A percentile compares a stretch with the other conserved stretches of the same genome.
Evolutionary conservation across 306 rosid species (phyloP).

Genomic region (Quercus cerris): DNA sequence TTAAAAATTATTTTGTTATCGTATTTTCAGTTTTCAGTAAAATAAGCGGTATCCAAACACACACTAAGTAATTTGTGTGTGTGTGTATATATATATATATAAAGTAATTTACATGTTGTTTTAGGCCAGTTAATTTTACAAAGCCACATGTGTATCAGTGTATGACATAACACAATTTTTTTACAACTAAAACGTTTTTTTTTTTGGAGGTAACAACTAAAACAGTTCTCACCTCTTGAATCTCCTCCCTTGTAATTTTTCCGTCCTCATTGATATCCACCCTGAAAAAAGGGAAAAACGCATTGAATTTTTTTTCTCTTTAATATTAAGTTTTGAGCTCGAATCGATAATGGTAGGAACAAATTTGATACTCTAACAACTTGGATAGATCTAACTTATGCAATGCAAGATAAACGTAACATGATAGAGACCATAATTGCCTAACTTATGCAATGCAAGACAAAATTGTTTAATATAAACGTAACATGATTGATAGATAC

Average conservation of each 20-base stretch:
- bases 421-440: neutral
- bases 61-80: too few species aligned
- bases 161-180: too few species aligned
- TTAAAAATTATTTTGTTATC: too few species aligned
- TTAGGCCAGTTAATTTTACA: too few species aligned
- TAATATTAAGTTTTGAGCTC: neutral
- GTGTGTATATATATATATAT: too few species aligned
- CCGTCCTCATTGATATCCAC: constrained; percentile 96
- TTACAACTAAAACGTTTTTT: neutral
- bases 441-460: neutral
- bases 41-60: too few species aligned
- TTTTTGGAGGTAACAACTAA: neutral
- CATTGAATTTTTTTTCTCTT: neutral
- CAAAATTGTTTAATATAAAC: too few species aligned
- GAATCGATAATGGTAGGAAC: neutral
- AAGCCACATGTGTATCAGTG: too few species aligned
- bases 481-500: too few species aligned
- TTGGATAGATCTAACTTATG: neutral
- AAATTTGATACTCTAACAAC: neutral
- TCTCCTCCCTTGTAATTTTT: constrained; percentile 78
- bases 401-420: neutral
- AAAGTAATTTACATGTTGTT: too few species aligned
- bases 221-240: constrained; percentile 62
- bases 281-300: constrained; percentile 44
- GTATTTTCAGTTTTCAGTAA: too few species aligned